Evolutionary conservation across 768 basidiomycete species (phyloP).

Genomic region (Auricularia auricula-judae): DNA sequence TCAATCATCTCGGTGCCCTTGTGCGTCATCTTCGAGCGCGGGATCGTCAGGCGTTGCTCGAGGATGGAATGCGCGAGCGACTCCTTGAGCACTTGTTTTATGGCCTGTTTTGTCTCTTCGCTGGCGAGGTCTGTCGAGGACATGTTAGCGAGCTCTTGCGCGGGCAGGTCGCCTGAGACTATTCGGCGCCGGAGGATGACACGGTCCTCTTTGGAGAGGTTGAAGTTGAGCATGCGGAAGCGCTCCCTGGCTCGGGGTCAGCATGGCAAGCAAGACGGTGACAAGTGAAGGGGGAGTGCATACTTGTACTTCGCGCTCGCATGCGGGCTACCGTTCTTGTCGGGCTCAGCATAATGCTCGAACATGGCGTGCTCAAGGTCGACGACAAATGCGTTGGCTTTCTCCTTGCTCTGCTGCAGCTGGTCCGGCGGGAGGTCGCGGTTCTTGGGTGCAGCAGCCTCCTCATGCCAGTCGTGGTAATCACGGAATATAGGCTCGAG

Average conservation of each 20-base stretch:
- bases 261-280: constrained; percentile 3
- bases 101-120: constrained; percentile 75
- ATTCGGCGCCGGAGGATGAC: constrained; percentile 71
- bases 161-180: constrained; percentile 49
- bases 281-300: constrained; percentile 15
- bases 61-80: constrained; percentile 79
- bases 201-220: constrained; percentile 74
- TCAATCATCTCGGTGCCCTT: constrained; percentile 90
- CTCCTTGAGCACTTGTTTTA: constrained; percentile 72
- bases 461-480: constrained; percentile 44
- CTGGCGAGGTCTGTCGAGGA: constrained; percentile 82
- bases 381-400: constrained; percentile 51
- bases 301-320: constrained; percentile 79
- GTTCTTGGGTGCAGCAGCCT: constrained; percentile 18
- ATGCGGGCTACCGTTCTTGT: constrained; percentile 51
- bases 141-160: constrained; percentile 71
- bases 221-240: constrained; percentile 83
- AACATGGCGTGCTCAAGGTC: constrained; percentile 70
- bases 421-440: constrained; percentile 48
- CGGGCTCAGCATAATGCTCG: constrained; percentile 65
- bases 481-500: constrained; percentile 59
- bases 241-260: constrained; percentile 48
- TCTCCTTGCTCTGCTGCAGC: constrained; percentile 40
- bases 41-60: constrained; percentile 44
- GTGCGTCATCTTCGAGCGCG: constrained; percentile 80